These are phyloP conservation scores for Lagenidium giganteum DNA, from an alignment of 352 stramenopile genomes.

Conservation along the genomic window DNA sequence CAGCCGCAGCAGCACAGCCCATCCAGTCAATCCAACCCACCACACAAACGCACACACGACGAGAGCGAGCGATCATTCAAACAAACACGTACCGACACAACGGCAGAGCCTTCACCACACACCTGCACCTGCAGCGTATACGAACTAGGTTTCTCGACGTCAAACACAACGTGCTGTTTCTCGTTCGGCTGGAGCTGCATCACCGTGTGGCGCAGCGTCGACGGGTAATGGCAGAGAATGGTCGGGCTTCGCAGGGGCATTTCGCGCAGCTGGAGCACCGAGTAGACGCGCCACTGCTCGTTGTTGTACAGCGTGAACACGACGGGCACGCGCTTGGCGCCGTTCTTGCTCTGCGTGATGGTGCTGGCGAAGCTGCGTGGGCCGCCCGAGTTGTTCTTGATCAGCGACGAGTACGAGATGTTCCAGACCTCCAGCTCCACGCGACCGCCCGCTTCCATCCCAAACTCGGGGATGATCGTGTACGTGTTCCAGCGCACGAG, in stretches of 20 bases:
- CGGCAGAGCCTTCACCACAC: conserved; percentile 41
- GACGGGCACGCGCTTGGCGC: conserved; percentile 25
- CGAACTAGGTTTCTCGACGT: conserved; percentile 34
- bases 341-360: background rate
- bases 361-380: conserved; percentile 6
- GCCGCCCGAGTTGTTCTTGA: conserved; percentile 1
- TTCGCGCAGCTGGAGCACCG: conserved; percentile 51
- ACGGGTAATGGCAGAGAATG: conserved; percentile 58
- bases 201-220: conserved; percentile 36
- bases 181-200: conserved; percentile 11
- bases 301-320: conserved; percentile 57
- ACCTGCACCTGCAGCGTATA: conserved; percentile 64
- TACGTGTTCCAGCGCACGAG: conserved; percentile 60
- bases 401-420: conserved; percentile 16
- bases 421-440: conserved; percentile 36
- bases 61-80: too few species aligned
- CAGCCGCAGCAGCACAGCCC: background rate
- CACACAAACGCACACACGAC: too few species aligned
- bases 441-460: conserved; percentile 42
- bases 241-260: conserved; percentile 46
- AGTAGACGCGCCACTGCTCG: conserved; percentile 57
- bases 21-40: too few species aligned
- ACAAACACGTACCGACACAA: conserved; percentile 27
- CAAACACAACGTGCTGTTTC: conserved; percentile 17
- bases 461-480: conserved; percentile 45